Evolutionary conservation across 352 stramenopile species (phyloP), one percentile per base, ranked within the genome.

Genomic region (Phytophthora melonis): DNA sequence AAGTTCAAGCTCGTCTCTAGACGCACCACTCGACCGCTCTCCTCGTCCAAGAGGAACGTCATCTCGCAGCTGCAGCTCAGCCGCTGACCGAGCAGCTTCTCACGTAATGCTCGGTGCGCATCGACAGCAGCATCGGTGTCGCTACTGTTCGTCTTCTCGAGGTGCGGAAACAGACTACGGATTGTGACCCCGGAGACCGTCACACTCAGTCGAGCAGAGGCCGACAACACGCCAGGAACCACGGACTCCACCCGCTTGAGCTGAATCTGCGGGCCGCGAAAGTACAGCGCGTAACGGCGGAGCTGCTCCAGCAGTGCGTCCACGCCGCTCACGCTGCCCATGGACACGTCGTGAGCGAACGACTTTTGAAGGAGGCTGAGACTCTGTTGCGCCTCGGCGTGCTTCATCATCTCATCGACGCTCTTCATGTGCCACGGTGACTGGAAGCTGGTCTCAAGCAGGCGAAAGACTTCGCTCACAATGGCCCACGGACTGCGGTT

Each of bases 221-320:
- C 36, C 36, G 23, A 63, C 66, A 63, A 3, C 3, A 73, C 50
- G 5, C 59, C 52, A 7, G 50, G 58, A 27, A 53, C 39, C n/a
- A 64, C 14, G 19, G 47, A 23, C n/a, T 73, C 66, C 25, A 73
- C 45, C 7, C 19, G 39, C 32, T 73, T 9, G 10, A 73, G 14
- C 8, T 73, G 45, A 1, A 75, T 10, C 10, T 66, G 45, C 27
- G 55, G 61, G 18, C 70, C 68, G 8, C n/a, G 21, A 18, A 70
- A 75, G 41, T 66, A 70, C 53, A 68, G 30, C 27, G 60, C 47
- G 45, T 63, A 74, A 49, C 67, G 53, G 1, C 67, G 53, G 36
- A 69, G 30, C 23, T 74, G 59, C 34, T 69, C 59, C 23, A 52
- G 27, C n/a, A 74, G 25, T 3, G 60, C 52, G 14, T 69, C 32